Base-by-base conservation (phyloP, 2,329 filamentous ascomycete genomes). In the Ophiognomonia clavigignenti-juglandacearum region DNA sequence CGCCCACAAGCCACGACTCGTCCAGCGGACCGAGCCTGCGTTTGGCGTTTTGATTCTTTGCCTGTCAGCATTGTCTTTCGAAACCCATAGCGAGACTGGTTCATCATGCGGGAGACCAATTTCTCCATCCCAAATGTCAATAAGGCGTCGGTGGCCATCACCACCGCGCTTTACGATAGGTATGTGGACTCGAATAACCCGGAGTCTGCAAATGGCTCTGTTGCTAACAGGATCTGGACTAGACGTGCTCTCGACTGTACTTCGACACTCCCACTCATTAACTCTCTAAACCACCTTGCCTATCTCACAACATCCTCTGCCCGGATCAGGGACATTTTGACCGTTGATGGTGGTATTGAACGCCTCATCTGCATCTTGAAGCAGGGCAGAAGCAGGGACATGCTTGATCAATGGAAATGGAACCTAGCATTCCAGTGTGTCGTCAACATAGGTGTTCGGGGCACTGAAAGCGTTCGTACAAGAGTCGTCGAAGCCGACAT, bases 371-470 rank as follows among this genome's bases (percentile, higher is more conserved):
- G 90, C 78, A 96, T 98, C 62, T 80, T 98, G 66, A 98, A 98
- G 70, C 89, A 96, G 69, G 93, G 93, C 54, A 80, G 93, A 63
- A 96, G 88, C 71, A 95, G 91, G 69, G 92, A 98, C 65, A 86
- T 96, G 83, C 96, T 97, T 92, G 92, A 96, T 66, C 96, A 96
- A 88, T 98, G 93, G 93, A 97, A 97, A 70, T 98, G 93, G 93
- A 98, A 96, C 63, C 78, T 98, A 53, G 93, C 93, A 44, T 98
- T 98, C 67, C 93, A 97, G 69, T 98, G 93, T 66, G 91, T 97
- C 55, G 93, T 98, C 64, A 98, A 98, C 67, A 97, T 98, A 62
- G 93, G 93, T 48, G 92, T 98, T 51, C 82, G 93, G 57, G 93
- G 93, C 51, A 96, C 93, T 11, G 93, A 98, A 71, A 84, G 82